Percentiles rank a stretch among this genome's conserved stretches.
Evolutionary conservation across 345 rosid genomes (phyloP).

Genomic region (Cardamine chenopodiifolia): DNA sequence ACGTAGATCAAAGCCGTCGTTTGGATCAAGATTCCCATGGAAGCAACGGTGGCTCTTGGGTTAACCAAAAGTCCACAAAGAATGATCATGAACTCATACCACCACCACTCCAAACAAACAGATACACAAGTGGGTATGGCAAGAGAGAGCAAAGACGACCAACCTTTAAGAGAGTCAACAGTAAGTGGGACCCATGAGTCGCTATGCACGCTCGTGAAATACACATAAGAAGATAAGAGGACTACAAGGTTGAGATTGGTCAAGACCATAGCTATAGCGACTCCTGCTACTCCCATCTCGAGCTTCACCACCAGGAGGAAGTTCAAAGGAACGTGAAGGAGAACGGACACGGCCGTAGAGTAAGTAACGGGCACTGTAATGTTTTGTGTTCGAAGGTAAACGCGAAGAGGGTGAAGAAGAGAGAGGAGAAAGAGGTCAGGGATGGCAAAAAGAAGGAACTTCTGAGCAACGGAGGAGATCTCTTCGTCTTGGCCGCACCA

Average conservation of each 20-base stretch:
- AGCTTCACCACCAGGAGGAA: slow-evolving; percentile 73
- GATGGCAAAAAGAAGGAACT: slow-evolving; percentile 72
- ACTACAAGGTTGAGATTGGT: slow-evolving; percentile 83
- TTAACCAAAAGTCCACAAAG: slow-evolving; percentile 76
- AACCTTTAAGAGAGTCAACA: slow-evolving; percentile 71
- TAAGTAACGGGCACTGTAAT: slow-evolving; percentile 85
- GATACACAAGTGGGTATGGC: slow-evolving; percentile 90
- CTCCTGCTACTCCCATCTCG: slow-evolving; percentile 85
- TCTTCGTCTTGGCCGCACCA: slow-evolving; percentile 86
- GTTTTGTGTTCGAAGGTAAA: slow-evolving; percentile 83
- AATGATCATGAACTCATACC: slow-evolving; percentile 97
- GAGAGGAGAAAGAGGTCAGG: slow-evolving; percentile 94
- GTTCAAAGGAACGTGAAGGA: slow-evolving; percentile 81
- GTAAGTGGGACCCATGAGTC: slow-evolving; percentile 86
- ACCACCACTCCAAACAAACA: slow-evolving; percentile 99
- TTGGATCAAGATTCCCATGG: slow-evolving; percentile 96
- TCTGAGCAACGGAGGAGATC: slow-evolving; percentile 72
- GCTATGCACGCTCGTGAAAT: slow-evolving; percentile 69
- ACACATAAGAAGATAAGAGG: slow-evolving; percentile 63
- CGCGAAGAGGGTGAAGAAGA: slow-evolving; percentile 85
- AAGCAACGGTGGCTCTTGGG: slow-evolving; percentile 89
- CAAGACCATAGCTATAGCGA: slow-evolving; percentile 86
- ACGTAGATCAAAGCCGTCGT: slow-evolving; percentile 88
- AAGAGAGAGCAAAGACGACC: slow-evolving; percentile 85
- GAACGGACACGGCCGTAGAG: slow-evolving; percentile 82